Conservation (phyloP, 805 yeast genomes). For the Candida tallmaniae region DNA sequence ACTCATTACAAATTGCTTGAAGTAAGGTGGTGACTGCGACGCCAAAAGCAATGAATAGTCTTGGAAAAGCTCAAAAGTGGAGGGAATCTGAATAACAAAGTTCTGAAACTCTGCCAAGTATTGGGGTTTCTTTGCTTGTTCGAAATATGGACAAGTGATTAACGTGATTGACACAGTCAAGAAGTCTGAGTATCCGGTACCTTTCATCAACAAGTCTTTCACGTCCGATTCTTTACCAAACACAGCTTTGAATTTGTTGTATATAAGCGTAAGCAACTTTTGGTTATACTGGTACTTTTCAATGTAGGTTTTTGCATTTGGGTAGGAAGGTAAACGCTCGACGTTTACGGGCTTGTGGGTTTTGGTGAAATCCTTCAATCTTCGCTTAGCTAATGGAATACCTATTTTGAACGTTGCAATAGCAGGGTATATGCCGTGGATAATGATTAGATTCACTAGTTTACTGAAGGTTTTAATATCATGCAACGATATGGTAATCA, state of each 20-base stretch:
- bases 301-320: slow-evolving; percentile 10
- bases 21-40: slow-evolving; percentile 43
- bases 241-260: slow-evolving; percentile 24
- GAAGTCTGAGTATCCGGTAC: slow-evolving; percentile 64
- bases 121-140: slow-evolving; percentile 10
- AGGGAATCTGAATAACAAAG: slow-evolving; percentile 42
- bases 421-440: slow-evolving; percentile 68
- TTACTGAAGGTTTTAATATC: slow-evolving; percentile 75
- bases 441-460: slow-evolving; percentile 57
- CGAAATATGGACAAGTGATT: slow-evolving; percentile 27
- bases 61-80: slow-evolving; percentile 63
- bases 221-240: slow-evolving; percentile 45
- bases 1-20: slow-evolving; percentile 42
- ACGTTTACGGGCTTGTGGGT: slow-evolving; percentile 21
- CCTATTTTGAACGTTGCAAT: slow-evolving; percentile 52
- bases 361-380: slow-evolving; percentile 45
- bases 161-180: slow-evolving; percentile 46
- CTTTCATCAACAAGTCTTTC: slow-evolving; percentile 50
- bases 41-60: slow-evolving; percentile 56
- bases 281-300: slow-evolving; percentile 15
- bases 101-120: slow-evolving; percentile 13
- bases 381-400: slow-evolving; percentile 58
- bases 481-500: slow-evolving; percentile 70
- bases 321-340: slow-evolving; percentile 11
- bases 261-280: slow-evolving; percentile 25